Conservation (phyloP, 371 early-diverging fungal genomes). For the Zychaea mexicana region DNA sequence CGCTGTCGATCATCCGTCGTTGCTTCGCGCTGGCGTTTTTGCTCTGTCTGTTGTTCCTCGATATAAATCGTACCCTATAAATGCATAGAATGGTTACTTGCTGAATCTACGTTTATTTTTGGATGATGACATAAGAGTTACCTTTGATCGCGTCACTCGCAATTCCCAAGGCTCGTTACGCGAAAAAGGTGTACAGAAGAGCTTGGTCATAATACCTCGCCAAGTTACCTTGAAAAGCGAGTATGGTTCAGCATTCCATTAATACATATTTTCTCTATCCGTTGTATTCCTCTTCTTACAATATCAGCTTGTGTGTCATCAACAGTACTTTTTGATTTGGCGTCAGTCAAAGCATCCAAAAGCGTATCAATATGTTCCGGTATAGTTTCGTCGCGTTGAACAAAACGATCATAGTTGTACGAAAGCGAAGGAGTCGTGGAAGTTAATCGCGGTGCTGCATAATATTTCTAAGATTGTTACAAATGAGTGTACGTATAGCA, state of each 20-base stretch:
- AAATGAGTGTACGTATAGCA: not conserved
- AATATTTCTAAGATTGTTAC: constrained; percentile 60
- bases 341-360: constrained; percentile 59
- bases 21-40: constrained; percentile 37
- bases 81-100: too few relatives aligned
- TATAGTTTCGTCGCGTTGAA: constrained; percentile 58
- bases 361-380: constrained; percentile 86
- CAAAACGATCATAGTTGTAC: constrained; percentile 61
- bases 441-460: constrained; percentile 29
- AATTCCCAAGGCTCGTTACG: constrained; percentile 80
- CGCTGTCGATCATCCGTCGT: constrained; percentile 59
- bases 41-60: constrained; percentile 69
- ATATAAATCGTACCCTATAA: constrained; percentile 69
- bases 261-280: not conserved
- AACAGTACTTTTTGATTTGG: constrained; percentile 13
- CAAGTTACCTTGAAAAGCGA: constrained; percentile 39
- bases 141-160: constrained; percentile 72
- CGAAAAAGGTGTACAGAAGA: constrained; percentile 79
- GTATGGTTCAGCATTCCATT: too few relatives aligned
- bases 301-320: constrained; percentile 34
- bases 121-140: constrained; percentile 26
- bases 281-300: constrained; percentile 28
- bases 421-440: constrained; percentile 39
- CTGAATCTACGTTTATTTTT: too few relatives aligned
- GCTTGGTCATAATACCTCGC: constrained; percentile 89